Evolutionary conservation across 371 early-diverging fungal genomes (phyloP), one percentile per base, ranked within the genome.

Genomic region (Lichtheimia corymbifera): DNA sequence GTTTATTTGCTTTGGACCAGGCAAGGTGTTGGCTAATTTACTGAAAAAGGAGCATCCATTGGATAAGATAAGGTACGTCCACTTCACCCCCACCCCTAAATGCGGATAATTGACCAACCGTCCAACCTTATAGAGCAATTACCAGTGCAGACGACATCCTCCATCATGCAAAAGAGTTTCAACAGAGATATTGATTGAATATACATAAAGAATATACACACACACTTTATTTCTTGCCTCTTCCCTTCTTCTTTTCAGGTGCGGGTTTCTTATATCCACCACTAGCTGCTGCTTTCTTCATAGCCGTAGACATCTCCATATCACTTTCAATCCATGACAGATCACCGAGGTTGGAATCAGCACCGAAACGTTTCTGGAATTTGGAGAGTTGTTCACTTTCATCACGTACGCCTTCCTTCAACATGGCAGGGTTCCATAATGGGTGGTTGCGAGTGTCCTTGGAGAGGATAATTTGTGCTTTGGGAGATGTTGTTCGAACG

Each of bases 371-470:
- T 67, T 86, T 83, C 53, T 83, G 79, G 77, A 93, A 93, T 67
- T 87, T 88, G 15, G 88, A 77, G 55, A 93, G 66, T 59, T 90
- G 91, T 52, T 89, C 92, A 49, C 84, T 84, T 59, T 88, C 87
- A 58, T 90, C 91, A 52, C 82, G 82, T 24, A 83, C 64, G 41
- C 79, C 79, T 49, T 80, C 74, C 62, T 73, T 72, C 20, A 74
- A 59, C 74, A 77, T 72, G 56, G 84, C 64, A 5, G 96, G 95
- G 72, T 96, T 96, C 97, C 97, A 97, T 28, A 97, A 83, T 28
- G 91, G 88, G 61, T 97, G 94, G 72, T 94, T 96, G 47, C 95
- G 82, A 20, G 93, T 91, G 67, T 97, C 97, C 68, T 93, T 93
- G 41, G 94, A 90, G 28, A 97, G 81, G 57, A 91, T 89, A 56